A percentile compares a stretch with the other conserved stretches of the same genome.
Conservation (phyloP, 1,284 basidiomycete species). For the Papiliotrema flavescens region DNA sequence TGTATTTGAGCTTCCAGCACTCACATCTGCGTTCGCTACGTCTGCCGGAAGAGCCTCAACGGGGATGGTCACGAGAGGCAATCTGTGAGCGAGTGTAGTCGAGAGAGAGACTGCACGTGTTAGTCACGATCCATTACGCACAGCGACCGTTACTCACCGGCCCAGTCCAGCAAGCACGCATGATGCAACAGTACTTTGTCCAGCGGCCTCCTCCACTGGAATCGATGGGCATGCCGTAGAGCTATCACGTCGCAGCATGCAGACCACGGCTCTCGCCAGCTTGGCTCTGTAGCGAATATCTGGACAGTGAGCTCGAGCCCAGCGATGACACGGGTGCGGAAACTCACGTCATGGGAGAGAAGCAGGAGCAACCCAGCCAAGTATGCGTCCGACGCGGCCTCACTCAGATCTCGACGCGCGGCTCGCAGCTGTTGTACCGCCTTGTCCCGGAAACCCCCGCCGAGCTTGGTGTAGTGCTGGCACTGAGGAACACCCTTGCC, state of each 20-base stretch:
- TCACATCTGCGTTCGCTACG: no score
- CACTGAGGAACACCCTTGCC: not conserved
- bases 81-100: no score
- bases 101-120: no score
- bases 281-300: constrained; percentile 29
- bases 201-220: not conserved
- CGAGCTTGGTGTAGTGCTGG: constrained; percentile 17
- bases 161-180: constrained; percentile 29
- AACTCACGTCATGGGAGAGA: constrained; percentile 28
- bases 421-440: constrained; percentile 26
- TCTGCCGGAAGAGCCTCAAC: no score
- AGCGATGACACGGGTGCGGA: no score
- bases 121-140: no score
- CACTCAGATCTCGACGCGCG: constrained; percentile 17
- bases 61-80: no score
- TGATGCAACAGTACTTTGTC: constrained; percentile 1
- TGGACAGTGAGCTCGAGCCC: constrained; percentile 2
- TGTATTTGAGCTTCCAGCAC: no score
- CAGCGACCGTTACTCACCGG: constrained; percentile 25
- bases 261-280: constrained; percentile 34
- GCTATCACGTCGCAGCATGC: constrained; percentile 31
- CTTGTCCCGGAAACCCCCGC: constrained; percentile 22
- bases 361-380: constrained; percentile 27
- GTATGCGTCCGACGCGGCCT: constrained; percentile 32
- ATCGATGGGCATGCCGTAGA: constrained; percentile 14